Conservation (phyloP, 2,329 filamentous ascomycete genomes). For the Grosmannia huntii region DNA sequence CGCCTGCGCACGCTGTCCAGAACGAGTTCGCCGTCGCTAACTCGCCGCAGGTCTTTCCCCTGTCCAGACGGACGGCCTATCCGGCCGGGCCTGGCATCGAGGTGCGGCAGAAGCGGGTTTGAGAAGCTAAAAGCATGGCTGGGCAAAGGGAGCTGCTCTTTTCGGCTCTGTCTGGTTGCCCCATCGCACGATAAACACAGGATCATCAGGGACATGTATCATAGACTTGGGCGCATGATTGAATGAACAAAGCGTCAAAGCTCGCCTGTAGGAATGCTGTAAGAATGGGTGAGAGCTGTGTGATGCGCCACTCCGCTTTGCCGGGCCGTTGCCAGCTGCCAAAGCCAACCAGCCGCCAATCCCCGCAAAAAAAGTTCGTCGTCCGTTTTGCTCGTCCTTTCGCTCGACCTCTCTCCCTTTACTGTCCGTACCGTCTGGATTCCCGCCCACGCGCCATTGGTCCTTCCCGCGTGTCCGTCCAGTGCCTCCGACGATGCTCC, state of each 20-base stretch:
- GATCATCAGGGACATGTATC: neutral
- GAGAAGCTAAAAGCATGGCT: too few species aligned
- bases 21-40: neutral
- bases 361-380: neutral
- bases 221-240: constrained; percentile 1
- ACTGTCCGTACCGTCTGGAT: neutral
- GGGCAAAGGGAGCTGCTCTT: too few species aligned
- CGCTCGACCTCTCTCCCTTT: neutral
- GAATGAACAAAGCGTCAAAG: neutral
- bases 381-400: neutral
- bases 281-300: too few species aligned
- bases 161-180: neutral
- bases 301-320: neutral
- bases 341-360: neutral
- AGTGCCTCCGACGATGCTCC: constrained; percentile 32
- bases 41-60: constrained; percentile 38
- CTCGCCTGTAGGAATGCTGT: neutral
- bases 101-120: constrained; percentile 49
- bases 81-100: constrained; percentile 74
- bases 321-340: constrained; percentile 6
- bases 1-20: neutral
- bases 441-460: neutral
- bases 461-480: neutral
- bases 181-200: neutral
- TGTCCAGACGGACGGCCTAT: constrained; percentile 47